Conservation (phyloP, 768 basidiomycete species). For the Kwoniella botswanensis region DNA sequence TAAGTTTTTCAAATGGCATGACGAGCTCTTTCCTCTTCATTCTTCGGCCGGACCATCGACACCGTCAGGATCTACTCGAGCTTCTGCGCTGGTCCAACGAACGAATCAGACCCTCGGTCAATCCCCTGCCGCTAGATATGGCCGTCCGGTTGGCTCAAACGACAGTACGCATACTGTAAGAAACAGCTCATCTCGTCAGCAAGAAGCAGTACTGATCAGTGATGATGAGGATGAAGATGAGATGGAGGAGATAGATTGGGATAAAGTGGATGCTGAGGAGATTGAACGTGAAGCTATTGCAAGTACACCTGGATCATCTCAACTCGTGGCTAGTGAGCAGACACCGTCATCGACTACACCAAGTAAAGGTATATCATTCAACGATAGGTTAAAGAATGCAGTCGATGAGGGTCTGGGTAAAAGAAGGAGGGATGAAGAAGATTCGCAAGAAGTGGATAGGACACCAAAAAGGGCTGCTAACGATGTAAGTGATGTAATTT, state of each 20-base stretch:
- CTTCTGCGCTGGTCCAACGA: conserved; percentile 8
- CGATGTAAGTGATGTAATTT: background rate
- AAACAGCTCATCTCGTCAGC: background rate
- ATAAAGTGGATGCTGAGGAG: conserved; percentile 44
- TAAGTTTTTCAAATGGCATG: conserved; percentile 53
- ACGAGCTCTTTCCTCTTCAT: conserved; percentile 29
- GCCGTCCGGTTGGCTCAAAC: conserved; percentile 12
- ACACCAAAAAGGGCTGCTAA: conserved; percentile 29
- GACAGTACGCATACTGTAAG: background rate
- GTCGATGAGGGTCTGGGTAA: conserved; percentile 32
- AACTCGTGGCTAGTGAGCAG: conserved; percentile 20
- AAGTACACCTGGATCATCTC: conserved; percentile 39
- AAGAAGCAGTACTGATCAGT: background rate
- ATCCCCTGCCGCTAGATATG: conserved; percentile 30
- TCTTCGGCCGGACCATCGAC: conserved; percentile 4
- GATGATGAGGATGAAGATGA: conserved; percentile 29
- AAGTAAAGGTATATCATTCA: conserved; percentile 15
- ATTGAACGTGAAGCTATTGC: conserved; percentile 47
- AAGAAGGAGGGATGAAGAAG: conserved; percentile 30
- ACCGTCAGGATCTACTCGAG: conserved; percentile 20
- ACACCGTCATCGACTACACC: conserved; percentile 3
- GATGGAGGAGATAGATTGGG: conserved; percentile 47
- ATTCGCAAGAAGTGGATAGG: background rate
- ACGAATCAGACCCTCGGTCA: conserved; percentile 37
- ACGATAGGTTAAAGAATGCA: conserved; percentile 28